phyloP scores from a whole-genome alignment of 306 rosid genomes.

The Medicago arabica region DNA sequence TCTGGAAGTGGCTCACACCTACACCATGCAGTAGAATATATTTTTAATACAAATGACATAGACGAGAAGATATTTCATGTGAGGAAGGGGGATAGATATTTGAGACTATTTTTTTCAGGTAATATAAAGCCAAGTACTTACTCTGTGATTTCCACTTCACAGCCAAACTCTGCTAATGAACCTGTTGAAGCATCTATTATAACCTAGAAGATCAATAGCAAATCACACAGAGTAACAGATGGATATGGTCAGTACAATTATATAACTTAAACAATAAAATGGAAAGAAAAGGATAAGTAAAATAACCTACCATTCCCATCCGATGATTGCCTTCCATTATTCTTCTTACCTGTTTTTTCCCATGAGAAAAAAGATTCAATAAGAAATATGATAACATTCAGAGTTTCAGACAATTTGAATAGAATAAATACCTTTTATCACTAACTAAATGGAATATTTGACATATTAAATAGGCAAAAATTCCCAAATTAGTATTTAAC shows the following conservation, averaged over 20 bases:
- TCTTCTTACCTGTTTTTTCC: constrained; percentile 80
- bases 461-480: constrained; percentile 33
- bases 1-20: constrained; percentile 99
- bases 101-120: constrained; percentile 19
- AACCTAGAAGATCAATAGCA: constrained; percentile 64
- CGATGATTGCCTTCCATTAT: constrained; percentile 98
- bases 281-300: constrained; percentile 43
- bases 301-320: constrained; percentile 96
- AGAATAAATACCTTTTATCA: constrained; percentile 17
- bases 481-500: constrained; percentile 15
- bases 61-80: constrained; percentile 30
- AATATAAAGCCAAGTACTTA: constrained; percentile 58
- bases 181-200: constrained; percentile 71
- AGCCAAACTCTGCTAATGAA: constrained; percentile 85
- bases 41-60: constrained; percentile 10
- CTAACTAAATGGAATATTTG: constrained; percentile 17
- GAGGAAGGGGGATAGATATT: background rate
- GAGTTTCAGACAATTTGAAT: constrained; percentile 38
- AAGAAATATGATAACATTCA: constrained; percentile 31
- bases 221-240: constrained; percentile 43
- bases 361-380: constrained; percentile 20
- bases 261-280: constrained; percentile 39
- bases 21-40: constrained; percentile 33
- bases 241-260: constrained; percentile 32
- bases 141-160: constrained; percentile 99